Conservation (phyloP, 169 alveolate species). For the Eimeria necatrix region DNA sequence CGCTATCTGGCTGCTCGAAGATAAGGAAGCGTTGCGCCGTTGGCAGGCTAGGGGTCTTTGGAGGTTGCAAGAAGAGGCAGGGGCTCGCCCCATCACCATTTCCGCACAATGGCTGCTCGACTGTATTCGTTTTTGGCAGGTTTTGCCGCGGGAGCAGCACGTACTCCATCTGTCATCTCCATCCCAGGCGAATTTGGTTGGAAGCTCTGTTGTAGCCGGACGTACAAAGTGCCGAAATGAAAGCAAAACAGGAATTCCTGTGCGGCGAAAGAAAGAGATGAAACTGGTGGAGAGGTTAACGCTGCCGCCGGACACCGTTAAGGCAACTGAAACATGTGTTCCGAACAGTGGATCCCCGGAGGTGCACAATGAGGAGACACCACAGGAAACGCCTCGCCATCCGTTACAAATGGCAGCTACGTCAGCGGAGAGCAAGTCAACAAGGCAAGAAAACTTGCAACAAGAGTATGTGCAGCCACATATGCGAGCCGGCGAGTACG, state of each 20-base stretch:
- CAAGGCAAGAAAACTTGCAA: slow-evolving; percentile 5
- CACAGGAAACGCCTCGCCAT: not conserved
- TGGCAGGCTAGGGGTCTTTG: slow-evolving; percentile 73
- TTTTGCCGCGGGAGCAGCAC: slow-evolving; percentile 23
- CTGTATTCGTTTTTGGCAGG: slow-evolving; percentile 39
- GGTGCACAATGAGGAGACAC: not conserved
- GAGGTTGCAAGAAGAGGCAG: not conserved
- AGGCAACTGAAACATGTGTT: not conserved
- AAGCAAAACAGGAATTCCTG: not conserved
- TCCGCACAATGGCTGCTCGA: slow-evolving; percentile 70
- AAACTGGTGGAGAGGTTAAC: not conserved
- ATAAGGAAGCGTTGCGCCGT: slow-evolving; percentile 64
- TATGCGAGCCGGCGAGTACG: not conserved
- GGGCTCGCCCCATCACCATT: not conserved
- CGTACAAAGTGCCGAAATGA: slow-evolving; percentile 27
- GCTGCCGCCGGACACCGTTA: not conserved
- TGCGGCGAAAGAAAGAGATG: not conserved
- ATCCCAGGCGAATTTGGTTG: not conserved
- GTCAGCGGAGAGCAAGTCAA: not conserved
- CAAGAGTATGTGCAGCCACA: not conserved
- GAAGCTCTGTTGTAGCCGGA: not conserved
- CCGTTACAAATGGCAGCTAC: not conserved
- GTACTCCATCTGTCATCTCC: slow-evolving; percentile 22
- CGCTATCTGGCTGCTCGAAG: slow-evolving; percentile 45
- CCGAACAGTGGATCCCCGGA: not conserved